These are phyloP conservation scores for Sonneratia caseolaris DNA, from an alignment of 345 rosid species.

Conservation along the genomic window DNA sequence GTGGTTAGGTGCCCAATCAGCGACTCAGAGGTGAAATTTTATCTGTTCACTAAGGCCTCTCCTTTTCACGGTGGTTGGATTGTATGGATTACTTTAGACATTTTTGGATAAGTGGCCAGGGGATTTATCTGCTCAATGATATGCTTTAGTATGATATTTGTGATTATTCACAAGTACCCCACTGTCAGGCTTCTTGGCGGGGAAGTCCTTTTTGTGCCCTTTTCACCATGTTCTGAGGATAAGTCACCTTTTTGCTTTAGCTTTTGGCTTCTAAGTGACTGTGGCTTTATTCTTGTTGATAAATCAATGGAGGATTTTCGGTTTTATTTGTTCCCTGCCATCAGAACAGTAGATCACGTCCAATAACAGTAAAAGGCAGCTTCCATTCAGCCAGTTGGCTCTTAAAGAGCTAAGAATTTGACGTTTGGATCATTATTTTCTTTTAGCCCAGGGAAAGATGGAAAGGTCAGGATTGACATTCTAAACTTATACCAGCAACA, in stretches of 20 bases:
- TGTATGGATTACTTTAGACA: not conserved
- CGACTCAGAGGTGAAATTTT: slow-evolving; percentile 61
- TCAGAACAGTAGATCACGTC: not conserved
- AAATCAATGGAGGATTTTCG: not conserved
- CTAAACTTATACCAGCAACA: not conserved
- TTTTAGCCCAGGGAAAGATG: not conserved
- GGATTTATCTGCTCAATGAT: not conserved
- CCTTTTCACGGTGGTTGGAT: not conserved
- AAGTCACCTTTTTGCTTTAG: not conserved
- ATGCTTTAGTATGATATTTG: not conserved
- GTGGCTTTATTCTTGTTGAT: not conserved
- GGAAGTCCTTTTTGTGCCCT: not conserved
- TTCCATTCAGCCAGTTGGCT: not conserved
- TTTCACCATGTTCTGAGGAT: not conserved
- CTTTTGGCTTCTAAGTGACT: not conserved
- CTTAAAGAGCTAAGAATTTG: not conserved
- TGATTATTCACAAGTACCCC: not conserved
- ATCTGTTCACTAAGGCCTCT: not conserved
- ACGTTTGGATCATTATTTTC: not conserved
- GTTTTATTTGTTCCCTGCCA: not conserved
- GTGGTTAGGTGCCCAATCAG: slow-evolving; percentile 51
- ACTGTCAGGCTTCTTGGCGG: not conserved
- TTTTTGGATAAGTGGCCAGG: not conserved
- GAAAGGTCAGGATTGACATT: not conserved
- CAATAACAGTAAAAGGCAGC: not conserved